These are phyloP conservation scores for Exophiala oligosperma DNA, from an alignment of 2,329 filamentous ascomycete genomes.

Conservation along the genomic window DNA sequence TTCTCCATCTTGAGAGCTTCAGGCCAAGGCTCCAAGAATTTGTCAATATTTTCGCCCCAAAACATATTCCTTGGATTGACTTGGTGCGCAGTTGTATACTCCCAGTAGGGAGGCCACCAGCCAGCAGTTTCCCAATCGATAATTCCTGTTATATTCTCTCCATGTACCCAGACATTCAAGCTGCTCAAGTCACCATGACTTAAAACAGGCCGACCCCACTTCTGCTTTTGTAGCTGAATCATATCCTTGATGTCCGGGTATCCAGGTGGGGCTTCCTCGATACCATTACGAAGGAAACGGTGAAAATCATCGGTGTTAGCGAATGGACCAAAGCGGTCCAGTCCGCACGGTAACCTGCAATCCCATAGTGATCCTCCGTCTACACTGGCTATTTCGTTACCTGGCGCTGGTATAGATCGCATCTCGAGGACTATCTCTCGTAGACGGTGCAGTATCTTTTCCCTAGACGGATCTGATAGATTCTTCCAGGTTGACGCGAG, in stretches of 20 bases:
- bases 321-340: slow-evolving; percentile 36
- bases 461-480: slow-evolving; percentile 35
- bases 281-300: slow-evolving; percentile 35
- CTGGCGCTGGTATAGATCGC: slow-evolving; percentile 32
- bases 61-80: slow-evolving; percentile 40
- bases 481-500: slow-evolving; percentile 35
- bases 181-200: slow-evolving; percentile 52
- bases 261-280: slow-evolving; percentile 33
- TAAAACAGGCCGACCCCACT: slow-evolving; percentile 40
- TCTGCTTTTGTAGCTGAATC: slow-evolving; percentile 34
- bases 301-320: slow-evolving; percentile 38
- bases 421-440: slow-evolving; percentile 33
- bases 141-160: slow-evolving; percentile 26
- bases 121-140: slow-evolving; percentile 30
- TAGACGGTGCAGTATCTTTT: slow-evolving; percentile 39
- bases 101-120: slow-evolving; percentile 29
- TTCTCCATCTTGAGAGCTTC: slow-evolving; percentile 6
- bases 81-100: slow-evolving; percentile 35
- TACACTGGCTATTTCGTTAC: slow-evolving; percentile 33
- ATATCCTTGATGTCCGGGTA: slow-evolving; percentile 35
- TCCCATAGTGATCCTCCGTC: slow-evolving; percentile 37
- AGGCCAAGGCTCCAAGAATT: background rate
- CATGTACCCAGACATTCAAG: slow-evolving; percentile 25
- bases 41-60: background rate
- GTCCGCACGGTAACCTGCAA: slow-evolving; percentile 32